These are phyloP conservation scores for Coemansia sp. DNA, from an alignment of 192 early-diverging fungal genomes.

Conservation along the genomic window DNA sequence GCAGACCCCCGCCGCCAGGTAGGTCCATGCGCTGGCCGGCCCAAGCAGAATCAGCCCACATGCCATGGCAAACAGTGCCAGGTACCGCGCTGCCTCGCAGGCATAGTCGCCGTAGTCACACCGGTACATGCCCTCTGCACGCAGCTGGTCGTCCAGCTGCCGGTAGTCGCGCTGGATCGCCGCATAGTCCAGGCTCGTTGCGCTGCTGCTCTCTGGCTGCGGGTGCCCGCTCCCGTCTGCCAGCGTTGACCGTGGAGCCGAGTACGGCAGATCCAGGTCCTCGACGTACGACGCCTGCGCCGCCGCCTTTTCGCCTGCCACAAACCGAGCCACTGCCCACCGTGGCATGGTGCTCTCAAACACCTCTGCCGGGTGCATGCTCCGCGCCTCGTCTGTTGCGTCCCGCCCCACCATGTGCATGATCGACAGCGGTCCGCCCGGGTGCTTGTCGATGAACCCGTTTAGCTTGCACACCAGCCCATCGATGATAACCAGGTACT, in stretches of 20 bases:
- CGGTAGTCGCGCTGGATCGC: constrained; percentile 61
- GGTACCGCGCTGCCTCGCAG: constrained; percentile 48
- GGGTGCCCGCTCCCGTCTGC: constrained; percentile 21
- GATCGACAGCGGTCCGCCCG: constrained; percentile 89
- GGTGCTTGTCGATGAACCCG: constrained; percentile 78
- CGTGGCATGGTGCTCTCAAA: constrained; percentile 69
- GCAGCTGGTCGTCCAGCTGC: constrained; percentile 64
- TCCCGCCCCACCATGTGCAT: constrained; percentile 85
- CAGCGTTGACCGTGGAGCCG: constrained; percentile 24
- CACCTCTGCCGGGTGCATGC: constrained; percentile 83
- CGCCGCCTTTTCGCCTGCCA: constrained; percentile 10
- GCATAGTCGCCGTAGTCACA: constrained; percentile 59
- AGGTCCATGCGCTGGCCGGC: constrained; percentile 30
- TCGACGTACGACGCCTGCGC: constrained; percentile 38
- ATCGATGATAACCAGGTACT: constrained; percentile 80
- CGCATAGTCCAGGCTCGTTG: constrained; percentile 35
- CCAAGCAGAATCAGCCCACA: constrained; percentile 40
- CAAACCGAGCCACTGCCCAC: constrained; percentile 65
- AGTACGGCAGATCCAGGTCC: constrained; percentile 44
- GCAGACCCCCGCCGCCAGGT: constrained; percentile 53
- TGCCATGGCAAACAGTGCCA: constrained; percentile 24
- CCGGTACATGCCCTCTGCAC: constrained; percentile 63
- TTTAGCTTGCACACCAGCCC: constrained; percentile 88
- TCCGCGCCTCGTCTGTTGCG: constrained; percentile 85
- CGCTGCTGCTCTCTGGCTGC: constrained; percentile 3